Conservation (phyloP, 2,329 filamentous ascomycete species). For the Pyrenochaeta sp. region DNA sequence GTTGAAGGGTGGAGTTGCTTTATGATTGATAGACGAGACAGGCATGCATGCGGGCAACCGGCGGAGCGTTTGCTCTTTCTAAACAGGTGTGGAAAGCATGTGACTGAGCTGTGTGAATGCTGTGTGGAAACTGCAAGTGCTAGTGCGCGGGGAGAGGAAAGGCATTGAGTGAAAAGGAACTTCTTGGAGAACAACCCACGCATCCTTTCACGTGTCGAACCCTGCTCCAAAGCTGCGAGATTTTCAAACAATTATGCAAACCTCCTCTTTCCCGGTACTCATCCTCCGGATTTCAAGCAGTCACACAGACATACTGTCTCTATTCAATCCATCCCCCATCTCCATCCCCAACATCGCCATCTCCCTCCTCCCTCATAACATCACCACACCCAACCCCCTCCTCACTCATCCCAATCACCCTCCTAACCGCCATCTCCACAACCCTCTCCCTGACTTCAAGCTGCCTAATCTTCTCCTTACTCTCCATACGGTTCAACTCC, state of each 20-base stretch:
- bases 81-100: constrained; percentile 5
- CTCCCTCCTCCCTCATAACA: not conserved
- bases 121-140: not conserved
- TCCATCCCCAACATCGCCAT: not conserved
- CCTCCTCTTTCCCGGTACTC: too few species aligned
- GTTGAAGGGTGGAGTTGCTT: not conserved
- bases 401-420: not conserved
- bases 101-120: constrained; percentile 2
- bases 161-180: not conserved
- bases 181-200: not conserved
- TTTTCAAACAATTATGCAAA: too few species aligned
- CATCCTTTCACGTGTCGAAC: too few species aligned
- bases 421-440: not conserved
- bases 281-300: too few species aligned
- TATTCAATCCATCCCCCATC: too few species aligned
- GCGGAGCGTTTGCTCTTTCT: constrained; percentile 7
- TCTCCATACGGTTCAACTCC: constrained; percentile 20
- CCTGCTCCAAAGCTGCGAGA: too few species aligned
- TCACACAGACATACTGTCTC: too few species aligned
- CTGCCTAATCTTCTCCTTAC: constrained; percentile 15
- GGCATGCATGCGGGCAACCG: not conserved
- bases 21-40: not conserved
- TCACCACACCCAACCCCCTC: not conserved
- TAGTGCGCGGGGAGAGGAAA: not conserved
- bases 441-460: not conserved